Base-by-base conservation (phyloP, 2,329 filamentous ascomycete genomes). In the Claviceps capensis region DNA sequence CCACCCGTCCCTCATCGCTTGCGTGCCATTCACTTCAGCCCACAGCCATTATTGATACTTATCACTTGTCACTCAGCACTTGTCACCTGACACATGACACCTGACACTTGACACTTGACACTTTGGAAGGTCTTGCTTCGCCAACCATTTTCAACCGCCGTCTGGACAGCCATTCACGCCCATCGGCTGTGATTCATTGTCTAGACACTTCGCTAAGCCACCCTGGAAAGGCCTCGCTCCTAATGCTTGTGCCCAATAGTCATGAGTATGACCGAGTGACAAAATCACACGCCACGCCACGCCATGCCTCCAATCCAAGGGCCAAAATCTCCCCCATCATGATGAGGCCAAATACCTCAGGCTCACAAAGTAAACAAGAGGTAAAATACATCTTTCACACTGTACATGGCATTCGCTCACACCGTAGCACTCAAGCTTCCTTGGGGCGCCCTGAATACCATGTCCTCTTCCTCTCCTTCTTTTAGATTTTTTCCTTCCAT, bases 181-280 rank as follows among this genome's bases (percentile, higher is more conserved):
- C 38, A 41, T 19, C 17, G 16, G 38, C 38, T 41, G 41, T 22
- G n/a, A 42, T 49, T 11, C 47, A 42, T 38, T 53, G 49, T 56
- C 53, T 54, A 54, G 44, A 54, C 54, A 52, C 49, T 52, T 56
- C 48, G 52, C 50, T 52, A 54, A 49, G 50, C 53, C 48, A 51
- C 46, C 37, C 41, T 51, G 44, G 48, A 38, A 41, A 19, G 26
- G 46, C 30, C 41, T 48, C 22, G 17, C 47, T 16, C 34, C 34
- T 11, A 30, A 23, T 48, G 22, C 36, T 22, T 34, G 13, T 8
- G 23, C 23, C 23, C 23, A 22, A 38, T 2, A 5, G 9, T 30
- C 38, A 23, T 17, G 17, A 26, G 9, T 19, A 34, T 36, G 38
- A 23, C 38, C 23, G n/a, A 34, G 11, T 43, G 22, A 26, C 9